Evolutionary conservation across 1,139 yeast species (phyloP), one percentile per base, ranked within the genome.

Genomic region (Lodderomyces beijingensis): DNA sequence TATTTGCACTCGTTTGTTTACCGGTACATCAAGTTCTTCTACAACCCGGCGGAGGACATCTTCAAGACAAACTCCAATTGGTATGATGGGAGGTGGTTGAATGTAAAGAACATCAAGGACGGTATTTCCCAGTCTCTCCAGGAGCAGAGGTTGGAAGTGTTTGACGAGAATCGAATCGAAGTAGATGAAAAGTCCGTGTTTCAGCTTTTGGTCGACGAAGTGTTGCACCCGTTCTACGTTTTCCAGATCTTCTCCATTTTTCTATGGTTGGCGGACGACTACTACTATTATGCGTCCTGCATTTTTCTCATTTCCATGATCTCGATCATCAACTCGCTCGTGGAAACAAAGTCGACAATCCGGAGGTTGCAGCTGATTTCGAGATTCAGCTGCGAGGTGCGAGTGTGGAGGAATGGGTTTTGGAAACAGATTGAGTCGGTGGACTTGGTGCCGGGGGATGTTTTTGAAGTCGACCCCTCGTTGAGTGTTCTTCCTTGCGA

Each of bases 381-480:
- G 0, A 66, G 67, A 36, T 81, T 82, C 48, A 72, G 68, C 10
- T 84, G 95, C 50, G 89, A 81, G 34, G 85, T 89, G 2, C 74
- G 97, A 50, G 96, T 86, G 1, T 79, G 93, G 74, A 76, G 98
- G 53, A 88, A 85, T 51, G 95, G 84, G 7, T 91, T 86, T 55
- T 91, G 98, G 98, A 83, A 80, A 34, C 89, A 83, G 42, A 67
- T 84, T 2, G 71, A 74, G 27, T 84, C 95, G 1, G 67, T 71
- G n/a, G 93, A 87, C 32, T 67, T 91, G 32, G 96, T 91, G 1
- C 97, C 98, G 0, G 99, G 99, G 31, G 99, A 91, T 56, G 77
- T 88, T 1, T 85, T 80, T 53, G 98, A 93, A 58, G 77, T 93
- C 21, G 97, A 89, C 50, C 95, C 97, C 0, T 74, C 84, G 0